Evolutionary conservation across 225 moss, liverwort and hornwort species (phyloP).

Genomic region (Polytrichum commune): DNA sequence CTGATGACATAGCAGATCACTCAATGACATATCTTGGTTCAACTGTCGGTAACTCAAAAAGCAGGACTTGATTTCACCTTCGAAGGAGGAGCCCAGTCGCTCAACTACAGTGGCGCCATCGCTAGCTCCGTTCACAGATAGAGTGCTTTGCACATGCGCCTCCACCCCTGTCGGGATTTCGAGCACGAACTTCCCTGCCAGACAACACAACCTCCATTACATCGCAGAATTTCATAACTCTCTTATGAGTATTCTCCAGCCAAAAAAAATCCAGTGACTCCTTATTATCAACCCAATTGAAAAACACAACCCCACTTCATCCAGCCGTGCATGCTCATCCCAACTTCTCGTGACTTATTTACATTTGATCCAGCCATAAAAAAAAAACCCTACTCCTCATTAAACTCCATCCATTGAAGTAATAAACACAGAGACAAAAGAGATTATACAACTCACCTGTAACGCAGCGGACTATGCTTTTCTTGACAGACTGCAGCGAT

Average conservation of each 20-base stretch:
- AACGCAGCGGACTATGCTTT: constrained; percentile 10
- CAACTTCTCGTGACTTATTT: too few relatives aligned
- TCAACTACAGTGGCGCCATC: constrained; percentile 24
- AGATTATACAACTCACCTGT: constrained; percentile 12
- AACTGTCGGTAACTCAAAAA: not conserved
- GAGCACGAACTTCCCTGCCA: constrained; percentile 18
- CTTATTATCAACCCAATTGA: too few relatives aligned
- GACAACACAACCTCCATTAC: not conserved
- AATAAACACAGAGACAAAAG: not conserved
- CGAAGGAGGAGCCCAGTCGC: constrained; percentile 17
- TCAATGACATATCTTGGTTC: too few relatives aligned
- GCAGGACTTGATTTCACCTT: constrained; percentile 6
- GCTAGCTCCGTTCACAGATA: constrained; percentile 17
- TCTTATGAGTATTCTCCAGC: too few relatives aligned
- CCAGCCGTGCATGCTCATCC: too few relatives aligned
- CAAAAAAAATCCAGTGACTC: too few relatives aligned
- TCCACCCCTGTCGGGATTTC: constrained; percentile 19
- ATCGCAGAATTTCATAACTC: too few relatives aligned
- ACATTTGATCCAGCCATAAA: too few relatives aligned
- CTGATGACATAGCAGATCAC: not conserved
- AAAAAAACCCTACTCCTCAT: too few relatives aligned
- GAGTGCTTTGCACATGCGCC: constrained; percentile 14
- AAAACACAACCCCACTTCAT: too few relatives aligned
- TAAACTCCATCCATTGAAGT: not conserved
- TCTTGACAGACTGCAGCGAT: constrained; percentile 7